Conservation (phyloP, 371 early-diverging fungal genomes). For the Mortierella sp. region DNA sequence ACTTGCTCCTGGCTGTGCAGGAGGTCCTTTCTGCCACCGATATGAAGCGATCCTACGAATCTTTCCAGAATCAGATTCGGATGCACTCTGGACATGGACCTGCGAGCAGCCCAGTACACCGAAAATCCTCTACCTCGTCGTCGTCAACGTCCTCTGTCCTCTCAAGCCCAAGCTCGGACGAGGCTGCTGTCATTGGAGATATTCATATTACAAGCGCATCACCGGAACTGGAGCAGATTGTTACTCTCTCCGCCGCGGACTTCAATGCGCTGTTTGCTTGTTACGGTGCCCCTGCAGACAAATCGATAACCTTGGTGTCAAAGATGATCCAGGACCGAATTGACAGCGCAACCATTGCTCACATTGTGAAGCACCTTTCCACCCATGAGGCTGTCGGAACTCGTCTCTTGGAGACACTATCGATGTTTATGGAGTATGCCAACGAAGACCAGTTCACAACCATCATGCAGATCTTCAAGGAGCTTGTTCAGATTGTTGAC, state of each 20-base stretch:
- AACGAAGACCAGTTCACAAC: slow-evolving; percentile 36
- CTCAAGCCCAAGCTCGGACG: slow-evolving; percentile 39
- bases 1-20: slow-evolving; percentile 46
- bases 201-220: slow-evolving; percentile 13
- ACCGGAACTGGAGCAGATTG: slow-evolving; percentile 20
- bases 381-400: slow-evolving; percentile 17
- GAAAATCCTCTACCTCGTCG: slow-evolving; percentile 17
- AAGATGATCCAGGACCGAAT: slow-evolving; percentile 46
- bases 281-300: slow-evolving; percentile 13
- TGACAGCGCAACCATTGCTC: slow-evolving; percentile 31
- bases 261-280: slow-evolving; percentile 26
- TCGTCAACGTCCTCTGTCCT: slow-evolving; percentile 34
- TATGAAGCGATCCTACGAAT: slow-evolving; percentile 30
- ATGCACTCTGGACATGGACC: slow-evolving; percentile 3
- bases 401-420: slow-evolving; percentile 28
- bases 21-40: slow-evolving; percentile 43
- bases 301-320: slow-evolving; percentile 15
- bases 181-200: slow-evolving; percentile 3
- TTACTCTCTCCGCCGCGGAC: slow-evolving; percentile 25
- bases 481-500: slow-evolving; percentile 28
- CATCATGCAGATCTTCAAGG: slow-evolving; percentile 43
- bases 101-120: slow-evolving; percentile 5
- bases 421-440: slow-evolving; percentile 22
- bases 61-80: slow-evolving; percentile 4
- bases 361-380: slow-evolving; percentile 36